Evolutionary conservation across 2,329 filamentous ascomycete genomes (phyloP).

Genomic region (Escovopsis sp.): DNA sequence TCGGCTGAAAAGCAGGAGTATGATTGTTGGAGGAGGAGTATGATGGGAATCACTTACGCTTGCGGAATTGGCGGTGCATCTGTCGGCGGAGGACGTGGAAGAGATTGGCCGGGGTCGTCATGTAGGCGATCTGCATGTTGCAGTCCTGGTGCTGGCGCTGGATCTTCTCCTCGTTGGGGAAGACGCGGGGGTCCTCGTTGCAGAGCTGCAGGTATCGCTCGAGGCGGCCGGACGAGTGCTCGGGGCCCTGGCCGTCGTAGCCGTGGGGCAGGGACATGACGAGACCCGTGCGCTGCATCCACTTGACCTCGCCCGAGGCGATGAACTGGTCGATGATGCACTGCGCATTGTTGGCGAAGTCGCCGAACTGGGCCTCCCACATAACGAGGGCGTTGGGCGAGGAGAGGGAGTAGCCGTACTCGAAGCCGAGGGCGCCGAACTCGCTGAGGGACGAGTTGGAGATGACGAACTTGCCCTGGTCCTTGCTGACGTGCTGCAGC

Average conservation of each 20-base stretch:
- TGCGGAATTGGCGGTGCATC: slow-evolving; percentile 98
- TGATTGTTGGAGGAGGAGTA: too few relatives aligned
- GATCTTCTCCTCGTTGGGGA: slow-evolving; percentile 76
- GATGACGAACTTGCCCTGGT: slow-evolving; percentile 92
- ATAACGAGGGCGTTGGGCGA: slow-evolving; percentile 95
- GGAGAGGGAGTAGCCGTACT: slow-evolving; percentile 95
- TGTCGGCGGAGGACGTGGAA: slow-evolving; percentile 95
- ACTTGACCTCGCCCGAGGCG: slow-evolving; percentile 93
- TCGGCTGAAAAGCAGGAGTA: too few relatives aligned
- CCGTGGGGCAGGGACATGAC: slow-evolving; percentile 95
- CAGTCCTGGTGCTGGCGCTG: slow-evolving; percentile 97
- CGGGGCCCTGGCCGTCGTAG: slow-evolving; percentile 94
- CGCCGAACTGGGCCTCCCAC: slow-evolving; percentile 99
- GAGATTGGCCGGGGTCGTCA: slow-evolving; percentile 89
- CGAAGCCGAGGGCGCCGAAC: slow-evolving; percentile 72
- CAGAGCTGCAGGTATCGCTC: slow-evolving; percentile 94
- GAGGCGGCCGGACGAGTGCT: slow-evolving; percentile 94
- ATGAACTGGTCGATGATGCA: slow-evolving; percentile 99
- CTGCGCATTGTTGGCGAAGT: slow-evolving; percentile 99
- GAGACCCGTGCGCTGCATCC: slow-evolving; percentile 93
- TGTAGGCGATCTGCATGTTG: slow-evolving; percentile 97
- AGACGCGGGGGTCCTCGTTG: slow-evolving; percentile 92
- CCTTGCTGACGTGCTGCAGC: slow-evolving; percentile 72
- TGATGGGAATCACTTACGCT: slow-evolving; percentile 67
- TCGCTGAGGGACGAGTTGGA: slow-evolving; percentile 79